Conservation (phyloP, 1,284 basidiomycete genomes). For the Microbotryum violaceum region DNA sequence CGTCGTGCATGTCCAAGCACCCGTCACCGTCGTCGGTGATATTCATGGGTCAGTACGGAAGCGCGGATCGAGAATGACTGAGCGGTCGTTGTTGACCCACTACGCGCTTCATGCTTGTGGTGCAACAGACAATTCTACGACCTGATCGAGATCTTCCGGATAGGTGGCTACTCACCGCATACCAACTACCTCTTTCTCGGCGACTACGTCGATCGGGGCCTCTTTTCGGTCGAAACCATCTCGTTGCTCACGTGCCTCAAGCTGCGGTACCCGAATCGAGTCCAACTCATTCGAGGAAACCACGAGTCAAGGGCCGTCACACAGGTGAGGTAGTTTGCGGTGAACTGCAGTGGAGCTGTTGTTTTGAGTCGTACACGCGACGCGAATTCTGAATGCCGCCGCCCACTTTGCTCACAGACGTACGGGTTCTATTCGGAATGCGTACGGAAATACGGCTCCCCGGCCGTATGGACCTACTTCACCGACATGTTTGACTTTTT, state of each 20-base stretch:
- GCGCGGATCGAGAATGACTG: not conserved
- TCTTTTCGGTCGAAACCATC: conserved; percentile 98
- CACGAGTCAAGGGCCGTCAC: conserved; percentile 98
- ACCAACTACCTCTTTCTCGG: conserved; percentile 98
- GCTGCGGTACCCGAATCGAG: conserved; percentile 90
- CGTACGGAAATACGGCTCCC: conserved; percentile 91
- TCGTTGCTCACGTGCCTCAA: conserved; percentile 95
- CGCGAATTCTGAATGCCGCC: no score
- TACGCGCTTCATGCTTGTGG: no score
- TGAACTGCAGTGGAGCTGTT: conserved; percentile 10
- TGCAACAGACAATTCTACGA: conserved; percentile 88
- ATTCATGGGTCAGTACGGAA: conserved; percentile 79
- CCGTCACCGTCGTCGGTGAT: conserved; percentile 98
- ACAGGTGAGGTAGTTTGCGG: conserved; percentile 55
- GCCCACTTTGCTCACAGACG: conserved; percentile 52
- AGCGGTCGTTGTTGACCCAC: no score
- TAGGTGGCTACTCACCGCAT: conserved; percentile 91
- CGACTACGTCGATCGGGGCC: conserved; percentile 94
- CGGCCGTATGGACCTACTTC: conserved; percentile 96
- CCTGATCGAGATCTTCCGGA: conserved; percentile 96
- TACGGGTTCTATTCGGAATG: conserved; percentile 99
- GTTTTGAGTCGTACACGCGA: not conserved
- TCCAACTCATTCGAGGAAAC: conserved; percentile 95
- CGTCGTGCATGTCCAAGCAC: conserved; percentile 92
- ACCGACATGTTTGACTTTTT: conserved; percentile 99